phyloP scores from a whole-genome alignment of 2,329 filamentous ascomycete species.

The Colletotrichum tropicicola region DNA sequence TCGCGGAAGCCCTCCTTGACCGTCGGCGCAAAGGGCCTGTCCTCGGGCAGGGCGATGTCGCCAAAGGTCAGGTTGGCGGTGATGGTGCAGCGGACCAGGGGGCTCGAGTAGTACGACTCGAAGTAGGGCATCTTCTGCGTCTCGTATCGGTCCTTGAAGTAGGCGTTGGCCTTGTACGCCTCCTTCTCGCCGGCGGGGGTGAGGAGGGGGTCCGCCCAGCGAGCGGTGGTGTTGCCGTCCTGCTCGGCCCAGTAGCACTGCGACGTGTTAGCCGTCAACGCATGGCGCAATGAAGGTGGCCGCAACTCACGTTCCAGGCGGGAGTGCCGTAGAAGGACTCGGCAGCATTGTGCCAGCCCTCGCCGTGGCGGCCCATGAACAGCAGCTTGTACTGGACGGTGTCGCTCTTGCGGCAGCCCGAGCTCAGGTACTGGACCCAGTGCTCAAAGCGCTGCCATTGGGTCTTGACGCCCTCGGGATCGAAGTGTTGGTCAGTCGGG shows the following conservation, averaged over 20 bases:
- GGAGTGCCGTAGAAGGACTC: conserved; percentile 74
- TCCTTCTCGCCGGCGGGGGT: conserved; percentile 66
- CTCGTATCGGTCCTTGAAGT: conserved; percentile 64
- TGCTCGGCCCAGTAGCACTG: conserved; percentile 72
- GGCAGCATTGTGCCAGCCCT: conserved; percentile 72
- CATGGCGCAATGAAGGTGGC: neutral
- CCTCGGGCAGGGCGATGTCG: conserved; percentile 58
- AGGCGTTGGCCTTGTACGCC: conserved; percentile 65
- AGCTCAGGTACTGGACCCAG: conserved; percentile 66
- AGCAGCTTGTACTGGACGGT: conserved; percentile 71
- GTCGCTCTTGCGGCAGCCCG: conserved; percentile 42
- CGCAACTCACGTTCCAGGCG: conserved; percentile 69
- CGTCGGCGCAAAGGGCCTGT: conserved; percentile 62
- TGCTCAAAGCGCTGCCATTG: conserved; percentile 73
- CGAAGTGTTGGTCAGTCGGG: conserved; percentile 57
- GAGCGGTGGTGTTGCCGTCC: conserved; percentile 69
- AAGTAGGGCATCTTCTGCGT: conserved; percentile 66
- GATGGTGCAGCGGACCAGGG: conserved; percentile 68
- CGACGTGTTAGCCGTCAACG: conserved; percentile 32
- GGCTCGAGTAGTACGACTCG: conserved; percentile 71
- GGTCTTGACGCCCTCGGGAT: conserved; percentile 52
- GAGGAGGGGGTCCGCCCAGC: conserved; percentile 72
- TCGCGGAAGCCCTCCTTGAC: conserved; percentile 75
- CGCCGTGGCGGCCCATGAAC: conserved; percentile 75
- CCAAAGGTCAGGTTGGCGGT: conserved; percentile 71